Evolutionary conservation across 176 grass and related monocot species (phyloP), one percentile per base, ranked within the genome.

Genomic region (Zoysia pacifica): DNA sequence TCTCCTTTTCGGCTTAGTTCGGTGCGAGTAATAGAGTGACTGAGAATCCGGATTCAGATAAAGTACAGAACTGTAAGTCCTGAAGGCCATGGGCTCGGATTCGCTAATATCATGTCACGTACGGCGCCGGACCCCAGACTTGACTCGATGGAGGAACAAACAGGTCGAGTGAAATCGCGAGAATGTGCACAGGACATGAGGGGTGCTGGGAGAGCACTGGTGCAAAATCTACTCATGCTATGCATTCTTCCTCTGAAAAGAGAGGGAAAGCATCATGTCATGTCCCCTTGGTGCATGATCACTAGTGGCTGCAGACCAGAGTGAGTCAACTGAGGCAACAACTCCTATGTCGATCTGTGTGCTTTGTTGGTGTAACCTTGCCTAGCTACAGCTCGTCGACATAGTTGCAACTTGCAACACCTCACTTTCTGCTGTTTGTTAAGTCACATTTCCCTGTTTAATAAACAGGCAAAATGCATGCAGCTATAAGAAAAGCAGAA

Each of bases 31-130:
- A 28, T 28, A 28, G 55, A 58, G 18, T 62, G 54, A 77, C 35
- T 65, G 87, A 50, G 70, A 86, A 73, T 71, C 59, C 20, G 64
- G 73, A 12, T 78, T 89, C 82, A 89, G 83, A 82, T 86, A 78
- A 85, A 82, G 87, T 81, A 85, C 78, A 85, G n/a, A 66, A 11
- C 15, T 11, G 50, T 62, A 13, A 58, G 65, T 47, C 58, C 42
- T 81, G 10, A 14, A 42, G 65, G 67, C 43, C 58, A 68, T 47
- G 48, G 72, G 19, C 58, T 66, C 19, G 19, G 73, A 82, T 86
- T 77, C 83, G 19, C 40, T 45, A 54, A 44, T 89, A 85, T 81
- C 82, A 72, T 81, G 58, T 85, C 78, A 73, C 14, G 65, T 55
- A 80, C 44, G 65, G 82, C 10, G 35, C 18, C 52, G 3, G 12